Evolutionary conservation across 441 rosid genomes (phyloP).

Genomic region (Jatropha podagrica): DNA sequence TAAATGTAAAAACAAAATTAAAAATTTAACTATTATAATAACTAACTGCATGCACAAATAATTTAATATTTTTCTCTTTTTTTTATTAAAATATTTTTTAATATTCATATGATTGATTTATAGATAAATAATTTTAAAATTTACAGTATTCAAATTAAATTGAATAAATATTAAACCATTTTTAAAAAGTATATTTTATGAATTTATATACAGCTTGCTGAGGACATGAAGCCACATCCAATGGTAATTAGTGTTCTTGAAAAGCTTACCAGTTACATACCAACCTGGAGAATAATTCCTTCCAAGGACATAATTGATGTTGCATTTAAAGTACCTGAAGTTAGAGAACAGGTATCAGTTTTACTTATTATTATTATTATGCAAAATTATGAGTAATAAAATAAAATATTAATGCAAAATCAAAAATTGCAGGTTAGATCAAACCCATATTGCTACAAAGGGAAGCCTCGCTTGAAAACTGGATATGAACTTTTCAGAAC

Average conservation of each 20-base stretch:
- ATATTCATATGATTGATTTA: no score
- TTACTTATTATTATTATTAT: no score
- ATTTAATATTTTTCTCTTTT: no score
- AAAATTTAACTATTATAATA: no score
- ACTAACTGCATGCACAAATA: no score
- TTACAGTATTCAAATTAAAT: no score
- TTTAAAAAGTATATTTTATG: no score
- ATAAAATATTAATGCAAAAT: neutral
- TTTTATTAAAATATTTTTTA: no score
- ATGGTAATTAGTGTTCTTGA: constrained; percentile 42
- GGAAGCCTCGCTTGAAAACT: constrained; percentile 69
- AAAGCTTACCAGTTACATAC: constrained; percentile 51
- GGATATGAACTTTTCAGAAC: constrained; percentile 52
- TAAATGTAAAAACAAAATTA: no score
- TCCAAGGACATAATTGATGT: constrained; percentile 62
- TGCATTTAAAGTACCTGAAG: constrained; percentile 66
- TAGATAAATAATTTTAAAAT: no score
- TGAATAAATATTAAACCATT: no score
- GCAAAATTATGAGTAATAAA: neutral
- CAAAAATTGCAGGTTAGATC: constrained; percentile 48
- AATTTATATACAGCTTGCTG: constrained; percentile 54
- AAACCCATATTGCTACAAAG: constrained; percentile 77
- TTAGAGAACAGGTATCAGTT: constrained; percentile 52
- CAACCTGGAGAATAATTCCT: constrained; percentile 80
- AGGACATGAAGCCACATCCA: constrained; percentile 63